A percentile compares a stretch with the other conserved stretches of the same genome.
Conservation (phyloP, 352 stramenopile species). For the Elongisporangium undulatum region DNA sequence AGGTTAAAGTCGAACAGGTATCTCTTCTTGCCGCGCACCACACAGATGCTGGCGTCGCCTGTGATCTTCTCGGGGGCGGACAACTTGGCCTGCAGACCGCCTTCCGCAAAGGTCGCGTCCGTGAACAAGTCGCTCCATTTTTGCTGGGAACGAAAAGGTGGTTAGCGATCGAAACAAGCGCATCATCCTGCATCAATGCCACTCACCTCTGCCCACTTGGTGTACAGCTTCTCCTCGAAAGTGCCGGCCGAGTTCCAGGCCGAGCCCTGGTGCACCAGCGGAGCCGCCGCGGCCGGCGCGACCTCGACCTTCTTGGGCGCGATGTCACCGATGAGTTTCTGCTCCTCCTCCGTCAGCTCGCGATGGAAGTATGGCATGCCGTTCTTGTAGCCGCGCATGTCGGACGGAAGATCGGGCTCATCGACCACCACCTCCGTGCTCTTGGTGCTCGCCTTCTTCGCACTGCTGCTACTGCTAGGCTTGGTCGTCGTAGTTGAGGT, state of each 20-base stretch:
- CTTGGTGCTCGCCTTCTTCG: constrained; percentile 17
- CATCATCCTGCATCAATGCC: background rate
- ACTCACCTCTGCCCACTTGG: constrained; percentile 69
- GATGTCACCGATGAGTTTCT: constrained; percentile 96
- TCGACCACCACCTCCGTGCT: constrained; percentile 58
- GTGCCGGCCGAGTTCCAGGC: constrained; percentile 92
- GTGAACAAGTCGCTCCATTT: constrained; percentile 61
- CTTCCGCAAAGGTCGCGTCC: constrained; percentile 31
- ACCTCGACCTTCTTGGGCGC: constrained; percentile 79
- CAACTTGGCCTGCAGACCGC: constrained; percentile 37
- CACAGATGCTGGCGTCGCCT: constrained; percentile 84
- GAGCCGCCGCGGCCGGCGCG: constrained; percentile 15
- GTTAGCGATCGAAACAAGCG: background rate
- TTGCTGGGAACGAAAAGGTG: constrained; percentile 14
- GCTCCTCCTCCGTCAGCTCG: constrained; percentile 94
- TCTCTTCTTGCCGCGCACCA: constrained; percentile 86
- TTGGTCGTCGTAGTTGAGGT: constrained; percentile 11
- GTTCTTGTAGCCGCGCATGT: constrained; percentile 83
- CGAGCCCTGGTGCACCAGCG: constrained; percentile 63
- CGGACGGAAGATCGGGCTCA: constrained; percentile 50
- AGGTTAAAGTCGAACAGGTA: constrained; percentile 88
- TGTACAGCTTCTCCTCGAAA: constrained; percentile 88
- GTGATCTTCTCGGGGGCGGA: constrained; percentile 64
- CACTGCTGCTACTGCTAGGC: constrained; percentile 1
- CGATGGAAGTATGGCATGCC: constrained; percentile 95